Evolutionary conservation across 2,329 filamentous ascomycete species (phyloP).

Genomic region (Periglandula ipomoeae): DNA sequence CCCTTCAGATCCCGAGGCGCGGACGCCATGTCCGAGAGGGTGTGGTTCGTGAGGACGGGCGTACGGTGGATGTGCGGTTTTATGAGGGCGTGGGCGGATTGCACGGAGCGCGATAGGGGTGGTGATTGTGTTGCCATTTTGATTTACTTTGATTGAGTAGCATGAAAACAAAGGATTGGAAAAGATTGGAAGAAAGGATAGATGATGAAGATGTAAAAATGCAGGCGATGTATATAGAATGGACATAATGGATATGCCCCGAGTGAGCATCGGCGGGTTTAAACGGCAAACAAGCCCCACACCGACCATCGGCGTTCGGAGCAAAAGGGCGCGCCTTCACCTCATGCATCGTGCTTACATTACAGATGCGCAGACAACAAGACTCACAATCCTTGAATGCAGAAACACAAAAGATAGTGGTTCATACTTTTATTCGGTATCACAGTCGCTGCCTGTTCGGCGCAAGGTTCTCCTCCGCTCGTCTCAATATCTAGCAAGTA

Average conservation of each 20-base stretch:
- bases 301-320: neutral
- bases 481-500: constrained; percentile 4
- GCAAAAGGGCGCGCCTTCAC: neutral
- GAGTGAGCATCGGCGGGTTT: no score
- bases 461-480: neutral
- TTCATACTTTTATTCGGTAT: constrained; percentile 4
- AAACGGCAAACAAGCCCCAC: neutral
- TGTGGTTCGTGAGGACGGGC: constrained; percentile 70
- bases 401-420: neutral
- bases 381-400: no score
- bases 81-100: constrained; percentile 64
- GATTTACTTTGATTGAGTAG: no score
- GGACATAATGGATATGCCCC: no score
- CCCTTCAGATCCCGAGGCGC: constrained; percentile 52
- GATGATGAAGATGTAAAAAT: no score
- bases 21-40: constrained; percentile 66
- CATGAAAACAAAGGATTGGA: no score
- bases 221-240: no score
- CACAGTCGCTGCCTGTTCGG: constrained; percentile 1
- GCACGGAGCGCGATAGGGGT: constrained; percentile 67
- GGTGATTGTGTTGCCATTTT: constrained; percentile 18
- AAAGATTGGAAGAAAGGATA: no score
- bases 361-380: no score
- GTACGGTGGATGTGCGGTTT: constrained; percentile 70
- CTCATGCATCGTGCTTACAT: no score